Conservation (phyloP, 257 asterid genomes). For the Jaltomata sinuosa region DNA sequence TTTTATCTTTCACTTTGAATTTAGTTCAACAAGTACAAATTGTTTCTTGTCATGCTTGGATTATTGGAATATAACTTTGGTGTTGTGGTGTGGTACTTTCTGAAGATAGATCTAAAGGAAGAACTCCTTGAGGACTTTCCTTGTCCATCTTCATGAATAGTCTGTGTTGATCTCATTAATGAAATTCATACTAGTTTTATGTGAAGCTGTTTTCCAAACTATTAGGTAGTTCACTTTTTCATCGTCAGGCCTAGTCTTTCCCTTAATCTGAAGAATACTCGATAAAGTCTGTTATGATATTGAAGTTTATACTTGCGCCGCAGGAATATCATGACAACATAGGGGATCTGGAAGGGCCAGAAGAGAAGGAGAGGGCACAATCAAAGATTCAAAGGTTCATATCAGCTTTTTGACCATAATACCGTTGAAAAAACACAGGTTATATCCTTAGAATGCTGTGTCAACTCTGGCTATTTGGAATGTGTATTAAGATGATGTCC, state of each 20-base stretch:
- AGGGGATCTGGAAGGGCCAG: slow-evolving; percentile 97
- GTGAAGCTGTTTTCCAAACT: neutral
- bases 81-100: neutral
- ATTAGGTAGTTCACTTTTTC: neutral
- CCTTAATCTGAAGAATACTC: neutral
- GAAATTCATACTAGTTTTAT: neutral
- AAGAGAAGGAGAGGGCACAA: slow-evolving; percentile 89
- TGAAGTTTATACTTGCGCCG: neutral
- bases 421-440: neutral
- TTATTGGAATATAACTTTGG: neutral
- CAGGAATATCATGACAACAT: slow-evolving; percentile 92
- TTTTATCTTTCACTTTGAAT: neutral
- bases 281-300: neutral
- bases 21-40: neutral
- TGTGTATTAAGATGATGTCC: neutral
- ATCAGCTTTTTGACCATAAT: slow-evolving; percentile 34
- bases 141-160: neutral
- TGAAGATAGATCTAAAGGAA: neutral
- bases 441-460: neutral
- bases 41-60: neutral
- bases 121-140: neutral
- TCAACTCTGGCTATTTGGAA: neutral
- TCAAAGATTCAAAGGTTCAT: slow-evolving; percentile 66
- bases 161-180: neutral
- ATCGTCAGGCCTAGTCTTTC: neutral